phyloP scores from a whole-genome alignment of 495 filamentous ascomycete species.

The Aspergillus cristatus region DNA sequence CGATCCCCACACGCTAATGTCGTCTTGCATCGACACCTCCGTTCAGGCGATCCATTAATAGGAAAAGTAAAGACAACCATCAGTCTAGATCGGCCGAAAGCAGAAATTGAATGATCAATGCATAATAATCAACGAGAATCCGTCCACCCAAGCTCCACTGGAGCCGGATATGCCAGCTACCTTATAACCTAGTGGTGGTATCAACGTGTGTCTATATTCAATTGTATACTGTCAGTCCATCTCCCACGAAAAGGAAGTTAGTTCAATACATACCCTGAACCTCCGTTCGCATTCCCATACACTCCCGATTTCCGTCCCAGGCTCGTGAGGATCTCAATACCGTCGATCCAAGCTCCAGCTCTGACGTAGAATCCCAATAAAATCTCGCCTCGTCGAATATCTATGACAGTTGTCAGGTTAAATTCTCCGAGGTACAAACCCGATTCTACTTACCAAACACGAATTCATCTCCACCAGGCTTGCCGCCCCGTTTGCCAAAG shows the following conservation, averaged over 20 bases:
- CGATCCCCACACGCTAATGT: too few species aligned
- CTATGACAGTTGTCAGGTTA: constrained; percentile 25
- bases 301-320: constrained; percentile 74
- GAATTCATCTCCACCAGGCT: constrained; percentile 66
- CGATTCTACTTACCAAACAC: constrained; percentile 61
- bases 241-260: neutral
- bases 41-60: too few species aligned
- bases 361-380: constrained; percentile 81
- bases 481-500: constrained; percentile 78
- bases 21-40: too few species aligned
- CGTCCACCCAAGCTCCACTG: constrained; percentile 75
- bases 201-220: constrained; percentile 64
- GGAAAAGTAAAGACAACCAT: too few species aligned
- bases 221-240: constrained; percentile 4
- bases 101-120: constrained; percentile 41
- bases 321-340: constrained; percentile 83
- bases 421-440: neutral
- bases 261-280: constrained; percentile 60
- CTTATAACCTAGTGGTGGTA: constrained; percentile 82
- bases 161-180: constrained; percentile 83
- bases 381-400: constrained; percentile 77
- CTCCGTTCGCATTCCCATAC: constrained; percentile 75
- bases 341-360: constrained; percentile 80
- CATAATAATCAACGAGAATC: constrained; percentile 78
- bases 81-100: too few species aligned